A percentile compares a stretch with the other conserved stretches of the same genome.
phyloP scores from a whole-genome alignment of 1,284 basidiomycete genomes.

The Malassezia arunalokei region DNA sequence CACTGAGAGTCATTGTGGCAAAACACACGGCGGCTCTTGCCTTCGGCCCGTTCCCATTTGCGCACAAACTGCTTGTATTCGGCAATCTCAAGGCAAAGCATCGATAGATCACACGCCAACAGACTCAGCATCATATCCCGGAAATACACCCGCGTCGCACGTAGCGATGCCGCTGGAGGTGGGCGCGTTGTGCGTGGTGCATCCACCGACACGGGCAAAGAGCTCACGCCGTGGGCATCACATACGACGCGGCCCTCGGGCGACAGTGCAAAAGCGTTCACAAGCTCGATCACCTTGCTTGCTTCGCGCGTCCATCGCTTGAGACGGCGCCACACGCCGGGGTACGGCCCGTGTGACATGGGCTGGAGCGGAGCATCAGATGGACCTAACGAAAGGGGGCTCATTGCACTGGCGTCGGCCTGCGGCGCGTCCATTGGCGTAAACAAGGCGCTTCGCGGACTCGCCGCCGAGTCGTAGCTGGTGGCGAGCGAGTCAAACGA shows the following conservation, averaged over 20 bases:
- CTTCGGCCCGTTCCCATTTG: slow-evolving; percentile 30
- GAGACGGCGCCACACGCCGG: slow-evolving; percentile 41
- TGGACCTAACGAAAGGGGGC: slow-evolving; percentile 23
- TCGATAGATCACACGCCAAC: slow-evolving; percentile 30
- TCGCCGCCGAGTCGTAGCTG: slow-evolving; percentile 36
- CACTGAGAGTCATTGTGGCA: slow-evolving; percentile 42
- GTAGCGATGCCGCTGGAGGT: neutral
- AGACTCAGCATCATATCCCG: slow-evolving; percentile 26
- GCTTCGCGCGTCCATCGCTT: slow-evolving; percentile 44
- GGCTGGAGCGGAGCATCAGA: neutral
- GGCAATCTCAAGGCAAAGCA: slow-evolving; percentile 26
- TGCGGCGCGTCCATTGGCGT: neutral
- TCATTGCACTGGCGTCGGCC: slow-evolving; percentile 9
- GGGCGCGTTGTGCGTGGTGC: neutral
- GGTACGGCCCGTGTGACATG: slow-evolving; percentile 28
- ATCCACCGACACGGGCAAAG: slow-evolving; percentile 11
- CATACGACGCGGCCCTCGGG: slow-evolving; percentile 29
- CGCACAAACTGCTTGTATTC: slow-evolving; percentile 36
- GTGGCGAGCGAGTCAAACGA: slow-evolving; percentile 44
- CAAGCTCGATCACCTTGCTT: slow-evolving; percentile 35
- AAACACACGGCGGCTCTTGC: slow-evolving; percentile 35
- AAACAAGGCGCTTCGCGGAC: slow-evolving; percentile 14
- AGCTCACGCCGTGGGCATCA: slow-evolving; percentile 18
- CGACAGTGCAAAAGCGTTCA: slow-evolving; percentile 28
- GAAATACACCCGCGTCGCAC: slow-evolving; percentile 20